Conservation (phyloP, 163 green algal genomes). For the Scenedesmus sp. region DNA sequence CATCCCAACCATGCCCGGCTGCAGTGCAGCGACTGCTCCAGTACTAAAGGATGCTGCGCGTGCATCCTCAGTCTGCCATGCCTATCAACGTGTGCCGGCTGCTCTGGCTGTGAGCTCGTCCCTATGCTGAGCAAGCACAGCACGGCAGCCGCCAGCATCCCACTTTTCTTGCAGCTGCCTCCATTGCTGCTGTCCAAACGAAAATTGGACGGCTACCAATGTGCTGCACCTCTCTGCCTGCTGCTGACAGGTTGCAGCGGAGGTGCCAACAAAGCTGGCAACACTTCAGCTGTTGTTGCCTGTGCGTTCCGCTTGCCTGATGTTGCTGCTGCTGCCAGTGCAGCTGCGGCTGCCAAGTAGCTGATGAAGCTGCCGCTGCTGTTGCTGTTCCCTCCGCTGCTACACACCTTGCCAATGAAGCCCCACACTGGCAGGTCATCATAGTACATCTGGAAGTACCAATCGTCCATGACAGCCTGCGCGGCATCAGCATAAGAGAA, state of each 20-base stretch:
- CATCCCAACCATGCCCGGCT: not conserved
- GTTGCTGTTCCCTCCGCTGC: slow-evolving; percentile 11
- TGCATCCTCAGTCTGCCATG: not conserved
- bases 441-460: slow-evolving; percentile 89
- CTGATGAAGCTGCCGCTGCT: not conserved
- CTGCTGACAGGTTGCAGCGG: not conserved
- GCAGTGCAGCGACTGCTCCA: not conserved
- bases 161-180: not conserved
- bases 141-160: not conserved
- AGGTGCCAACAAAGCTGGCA: not conserved
- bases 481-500: not conserved
- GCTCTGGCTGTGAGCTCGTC: not conserved
- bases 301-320: not conserved
- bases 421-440: slow-evolving; percentile 85
- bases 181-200: not conserved
- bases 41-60: not conserved
- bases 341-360: not conserved
- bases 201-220: not conserved
- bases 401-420: slow-evolving; percentile 83
- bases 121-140: not conserved
- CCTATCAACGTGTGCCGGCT: not conserved
- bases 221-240: not conserved
- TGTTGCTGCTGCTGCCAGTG: not conserved
- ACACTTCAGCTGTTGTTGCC: not conserved
- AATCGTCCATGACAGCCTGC: slow-evolving; percentile 82